Evolutionary conservation across 2,329 filamentous ascomycete genomes (phyloP).

Genomic region (Fonsecaea monophora): DNA sequence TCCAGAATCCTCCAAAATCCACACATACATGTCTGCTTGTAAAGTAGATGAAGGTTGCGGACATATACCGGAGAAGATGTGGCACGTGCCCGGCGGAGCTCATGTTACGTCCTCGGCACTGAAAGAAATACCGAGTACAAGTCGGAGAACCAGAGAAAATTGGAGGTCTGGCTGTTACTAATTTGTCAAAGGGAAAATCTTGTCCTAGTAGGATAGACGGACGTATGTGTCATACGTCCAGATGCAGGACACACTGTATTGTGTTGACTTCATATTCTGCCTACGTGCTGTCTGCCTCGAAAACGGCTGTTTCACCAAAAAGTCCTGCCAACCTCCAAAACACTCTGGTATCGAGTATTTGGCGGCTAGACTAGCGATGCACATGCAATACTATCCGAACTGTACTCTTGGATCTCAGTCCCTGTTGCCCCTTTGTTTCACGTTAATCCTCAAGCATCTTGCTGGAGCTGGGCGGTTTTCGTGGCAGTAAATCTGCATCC

Average conservation of each 20-base stretch:
- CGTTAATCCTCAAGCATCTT: neutral
- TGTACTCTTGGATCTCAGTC: neutral
- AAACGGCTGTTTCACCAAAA: neutral
- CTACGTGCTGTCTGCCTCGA: neutral
- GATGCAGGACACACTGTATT: neutral
- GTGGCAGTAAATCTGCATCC: neutral
- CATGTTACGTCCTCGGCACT: neutral
- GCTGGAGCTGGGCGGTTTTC: neutral
- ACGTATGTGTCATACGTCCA: neutral
- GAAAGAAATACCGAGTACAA: neutral
- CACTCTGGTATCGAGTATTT: too few species aligned
- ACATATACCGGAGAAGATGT: neutral
- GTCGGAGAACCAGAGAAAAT: neutral
- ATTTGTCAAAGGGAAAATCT: neutral
- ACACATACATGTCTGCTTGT: neutral
- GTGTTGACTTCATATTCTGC: neutral
- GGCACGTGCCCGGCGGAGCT: neutral
- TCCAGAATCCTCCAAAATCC: neutral
- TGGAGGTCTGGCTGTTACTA: too few species aligned
- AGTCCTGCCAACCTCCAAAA: neutral
- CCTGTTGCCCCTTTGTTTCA: neutral
- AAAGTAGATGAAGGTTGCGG: neutral
- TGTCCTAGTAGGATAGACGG: neutral
- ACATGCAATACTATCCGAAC: neutral
- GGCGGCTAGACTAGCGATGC: neutral